Evolutionary conservation across 2,329 filamentous ascomycete genomes (phyloP), one percentile per base, ranked within the genome.

Genomic region (Cyphellophora attinorum): DNA sequence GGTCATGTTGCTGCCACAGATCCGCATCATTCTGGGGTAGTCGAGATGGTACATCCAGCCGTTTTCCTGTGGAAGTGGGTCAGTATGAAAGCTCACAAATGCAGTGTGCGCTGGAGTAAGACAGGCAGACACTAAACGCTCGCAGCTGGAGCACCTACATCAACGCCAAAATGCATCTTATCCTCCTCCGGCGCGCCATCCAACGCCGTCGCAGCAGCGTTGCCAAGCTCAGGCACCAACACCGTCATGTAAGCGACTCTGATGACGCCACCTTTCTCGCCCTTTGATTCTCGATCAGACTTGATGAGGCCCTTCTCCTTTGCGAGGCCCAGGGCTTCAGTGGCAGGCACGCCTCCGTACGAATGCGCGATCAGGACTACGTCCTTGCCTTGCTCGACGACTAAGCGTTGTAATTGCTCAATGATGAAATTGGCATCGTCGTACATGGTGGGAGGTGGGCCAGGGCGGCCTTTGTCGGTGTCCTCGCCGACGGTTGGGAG

Each of bases 311-410:
- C 55, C 8, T 52, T 29, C n/a, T n/a, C n/a, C n/a, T n/a, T n/a
- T n/a, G n/a, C n/a, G 8, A 31, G n/a, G 8, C 21, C 21, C 21
- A 25, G n/a, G n/a, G 8, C 8, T 23, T 47, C 51, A 14, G 45
- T 45, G 1, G 45, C 47, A 4, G 56, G 38, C 1, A 55, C 42
- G 12, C 56, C 57, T 13, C 51, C 48, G 49, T 59, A 62, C 14
- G 55, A 59, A 35, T 62, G 58, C 19, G 51, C 41, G 4, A 59
- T 37, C 8, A 61, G 42, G 6, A 61, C 32, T 5, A 60, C 54
- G 27, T 60, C 52, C 19, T 55, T 57, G 6, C 52, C 51, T 11
- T 37, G 19, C n/a, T 30, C 28, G 28, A 12, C 28, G 46, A 11
- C 28, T 16, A 30, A 16, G 11, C 14, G 12, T 11, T 11, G 12